Base-by-base conservation (phyloP, 2,329 filamentous ascomycete genomes). In the Graphilbum sp. region DNA sequence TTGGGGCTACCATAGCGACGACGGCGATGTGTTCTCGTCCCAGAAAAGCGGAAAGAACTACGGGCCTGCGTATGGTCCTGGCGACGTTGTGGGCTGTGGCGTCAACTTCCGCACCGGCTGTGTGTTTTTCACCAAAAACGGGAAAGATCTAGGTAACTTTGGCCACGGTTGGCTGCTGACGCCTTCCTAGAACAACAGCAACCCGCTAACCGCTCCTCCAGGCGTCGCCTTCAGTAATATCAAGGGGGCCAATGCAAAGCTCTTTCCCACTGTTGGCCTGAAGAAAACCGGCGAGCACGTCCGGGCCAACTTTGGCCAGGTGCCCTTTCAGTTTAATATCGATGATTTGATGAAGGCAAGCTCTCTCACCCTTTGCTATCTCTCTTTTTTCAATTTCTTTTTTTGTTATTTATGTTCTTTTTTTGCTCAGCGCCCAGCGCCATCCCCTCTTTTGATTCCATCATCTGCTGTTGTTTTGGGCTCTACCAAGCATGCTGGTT, bases 281-380 rank as follows among this genome's bases (percentile, higher is more conserved):
- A 79, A 78, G 52, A 76, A 70, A 50, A 55, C 65, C 1, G 71
- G 72, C 33, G 75, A 80, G 49, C 65, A 72, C 46, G 53, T 80
- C 41, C 58, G 64, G 42, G 70, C 65, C 46, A 81, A 81, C 50
- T 80, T 81, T 58, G 75, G 75, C 34, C 73, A 79, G 55, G 71
- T 69, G 38, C 80, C 81, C 4, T 96, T 96, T 55, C 69, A 84
- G 33, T 98, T 80, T 59, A 83, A 95, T 54, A 96, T 98, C 48
- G 84, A 95, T 56, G 71, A 72, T 42, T 72, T 90, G 67, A 79
- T 94, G 62, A 70, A 69, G 63, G 82, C 82, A 67, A 50, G 69
- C 59, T 23, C 49, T 17, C 18, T 31, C 17, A 35, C n/a, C 23
- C 37, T n/a, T n/a, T n/a, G n/a, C 20, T 23, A n/a, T 30, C 36